Evolutionary conservation across 2,329 filamentous ascomycete genomes (phyloP), one percentile per base, ranked within the genome.

Genomic region (Cryoendolithus antarcticus): DNA sequence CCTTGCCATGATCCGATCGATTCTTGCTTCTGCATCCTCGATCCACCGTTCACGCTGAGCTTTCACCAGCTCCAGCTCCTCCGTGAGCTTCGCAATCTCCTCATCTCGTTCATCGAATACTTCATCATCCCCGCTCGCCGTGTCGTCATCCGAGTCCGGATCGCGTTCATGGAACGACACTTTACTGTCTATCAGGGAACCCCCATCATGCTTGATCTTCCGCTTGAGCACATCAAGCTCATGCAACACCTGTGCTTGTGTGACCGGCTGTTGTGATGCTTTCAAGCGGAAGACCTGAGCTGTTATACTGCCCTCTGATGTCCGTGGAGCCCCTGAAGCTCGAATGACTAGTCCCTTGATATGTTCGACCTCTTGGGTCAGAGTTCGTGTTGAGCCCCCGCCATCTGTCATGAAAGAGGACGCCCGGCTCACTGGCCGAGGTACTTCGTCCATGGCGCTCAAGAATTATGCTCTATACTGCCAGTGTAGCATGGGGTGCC

Each of bases 11-110:
- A 57, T 40, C 21, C 44, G 37, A 42, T 61, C 58, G 9, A 60
- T 52, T n/a, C 53, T 46, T 15, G 39, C 41, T 41, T 61, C 58
- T 6, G 58, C 58, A 15, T 46, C 46, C 40, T 56, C 56, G 11
- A 61, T 34, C 48, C 55, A 52, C 42, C 53, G 49, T 42, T 52
- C 48, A 40, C 51, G 45, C 35, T 46, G 46, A 38, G 50, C 48
- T 39, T 46, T 48, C 33, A 47, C 50, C 32, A 48, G 42, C 39
- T 37, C 41, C 27, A 55, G 38, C 44, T 53, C 48, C 32, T 54
- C 48, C 19, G 50, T 44, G 12, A 53, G 40, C 24, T 43, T 47
- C 36, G 54, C 49, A 24, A 59, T 33, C 44, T 57, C 54, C 35
- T 54, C 56, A 28, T 57, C 54, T 24, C 49, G 41, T 42, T 55